phyloP scores from a whole-genome alignment of 2,329 filamentous ascomycete genomes.

The Cladophialophora immunda region DNA sequence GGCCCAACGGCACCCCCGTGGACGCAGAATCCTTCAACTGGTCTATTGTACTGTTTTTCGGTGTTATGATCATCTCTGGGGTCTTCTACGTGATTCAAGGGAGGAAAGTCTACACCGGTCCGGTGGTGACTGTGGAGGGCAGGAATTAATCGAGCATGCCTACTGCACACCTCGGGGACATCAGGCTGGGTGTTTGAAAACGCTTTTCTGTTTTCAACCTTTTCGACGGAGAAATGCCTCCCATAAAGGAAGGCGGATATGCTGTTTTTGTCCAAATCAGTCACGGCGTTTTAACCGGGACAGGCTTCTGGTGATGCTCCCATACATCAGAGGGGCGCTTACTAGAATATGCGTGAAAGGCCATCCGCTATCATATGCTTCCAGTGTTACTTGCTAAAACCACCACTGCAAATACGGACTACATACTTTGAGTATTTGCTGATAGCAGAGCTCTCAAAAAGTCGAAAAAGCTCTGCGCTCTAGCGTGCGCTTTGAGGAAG shows the following conservation, averaged over 20 bases:
- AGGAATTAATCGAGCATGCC: background rate
- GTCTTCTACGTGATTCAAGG: conserved; percentile 49
- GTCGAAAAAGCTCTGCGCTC: background rate
- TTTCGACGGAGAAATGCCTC: too few species aligned
- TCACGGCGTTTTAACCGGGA: background rate
- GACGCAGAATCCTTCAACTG: conserved; percentile 58
- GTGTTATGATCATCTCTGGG: conserved; percentile 50
- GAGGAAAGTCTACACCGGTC: conserved; percentile 46
- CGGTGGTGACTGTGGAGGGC: conserved; percentile 41
- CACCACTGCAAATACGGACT: background rate
- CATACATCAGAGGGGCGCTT: background rate
- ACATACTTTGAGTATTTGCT: background rate
- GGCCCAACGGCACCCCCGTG: conserved; percentile 49
- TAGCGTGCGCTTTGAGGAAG: background rate
- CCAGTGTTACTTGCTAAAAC: background rate
- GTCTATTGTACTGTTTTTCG: conserved; percentile 56
- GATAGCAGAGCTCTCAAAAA: background rate
- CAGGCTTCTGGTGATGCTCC: background rate
- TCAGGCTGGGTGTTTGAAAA: background rate
- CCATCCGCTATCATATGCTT: background rate
- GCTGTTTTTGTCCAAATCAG: background rate
- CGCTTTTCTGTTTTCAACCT: background rate
- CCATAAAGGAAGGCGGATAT: too few species aligned
- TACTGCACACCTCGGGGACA: background rate
- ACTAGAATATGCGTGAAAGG: background rate